phyloP scores from a whole-genome alignment of 805 yeast species.

The Saturnispora saitoi region DNA sequence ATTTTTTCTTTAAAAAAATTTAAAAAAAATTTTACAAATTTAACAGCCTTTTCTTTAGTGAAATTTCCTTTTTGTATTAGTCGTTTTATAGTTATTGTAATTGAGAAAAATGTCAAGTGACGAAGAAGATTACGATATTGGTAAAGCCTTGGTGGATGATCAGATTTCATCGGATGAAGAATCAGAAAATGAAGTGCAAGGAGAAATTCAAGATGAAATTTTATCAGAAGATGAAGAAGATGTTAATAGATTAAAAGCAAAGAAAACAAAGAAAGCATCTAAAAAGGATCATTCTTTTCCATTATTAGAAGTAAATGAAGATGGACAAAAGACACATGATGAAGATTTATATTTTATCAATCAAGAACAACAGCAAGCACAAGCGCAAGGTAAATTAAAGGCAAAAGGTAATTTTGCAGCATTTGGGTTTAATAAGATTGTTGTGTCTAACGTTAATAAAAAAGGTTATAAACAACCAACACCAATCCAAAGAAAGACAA shows the following conservation, averaged over 20 bases:
- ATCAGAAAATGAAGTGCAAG: slow-evolving; percentile 12
- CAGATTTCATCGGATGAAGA: slow-evolving; percentile 16
- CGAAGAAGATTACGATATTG: slow-evolving; percentile 48
- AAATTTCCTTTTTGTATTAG: slow-evolving; percentile 5
- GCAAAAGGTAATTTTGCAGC: slow-evolving; percentile 75
- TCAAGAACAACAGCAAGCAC: slow-evolving; percentile 22
- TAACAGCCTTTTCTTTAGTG: neutral
- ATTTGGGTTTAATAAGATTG: slow-evolving; percentile 72
- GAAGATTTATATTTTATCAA: slow-evolving; percentile 15
- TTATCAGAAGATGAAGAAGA: slow-evolving; percentile 40
- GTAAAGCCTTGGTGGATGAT: slow-evolving; percentile 46
- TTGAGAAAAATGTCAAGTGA: slow-evolving; percentile 10
- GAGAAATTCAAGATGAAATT: slow-evolving; percentile 44
- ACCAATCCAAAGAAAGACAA: slow-evolving; percentile 93
- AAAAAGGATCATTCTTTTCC: slow-evolving; percentile 26
- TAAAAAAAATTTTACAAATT: neutral
- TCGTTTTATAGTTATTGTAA: slow-evolving; percentile 11
- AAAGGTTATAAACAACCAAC: slow-evolving; percentile 95
- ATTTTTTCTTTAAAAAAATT: neutral
- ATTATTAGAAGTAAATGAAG: slow-evolving; percentile 36
- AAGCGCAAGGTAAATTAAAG: slow-evolving; percentile 39
- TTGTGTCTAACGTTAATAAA: slow-evolving; percentile 60
- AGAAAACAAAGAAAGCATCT: slow-evolving; percentile 7
- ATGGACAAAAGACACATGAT: slow-evolving; percentile 14
- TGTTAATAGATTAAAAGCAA: slow-evolving; percentile 13